phyloP scores from a whole-genome alignment of 345 rosid species.

The Ricinus communis region DNA sequence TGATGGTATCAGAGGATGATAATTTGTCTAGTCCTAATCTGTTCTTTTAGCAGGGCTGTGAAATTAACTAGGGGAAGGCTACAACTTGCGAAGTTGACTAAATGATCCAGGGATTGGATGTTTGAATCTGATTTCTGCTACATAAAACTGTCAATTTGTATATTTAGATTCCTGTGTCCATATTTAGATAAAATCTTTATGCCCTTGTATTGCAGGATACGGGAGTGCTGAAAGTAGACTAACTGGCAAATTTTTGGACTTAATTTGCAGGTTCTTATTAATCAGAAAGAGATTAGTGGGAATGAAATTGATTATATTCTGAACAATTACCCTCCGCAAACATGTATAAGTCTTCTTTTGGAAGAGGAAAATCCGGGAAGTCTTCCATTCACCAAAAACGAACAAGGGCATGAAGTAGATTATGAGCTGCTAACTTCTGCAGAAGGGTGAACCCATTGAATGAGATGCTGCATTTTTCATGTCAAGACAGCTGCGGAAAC shows the following conservation, averaged over 20 bases:
- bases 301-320: conserved; percentile 78
- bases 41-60: too few relatives aligned
- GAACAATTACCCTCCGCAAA: conserved; percentile 71
- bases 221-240: neutral
- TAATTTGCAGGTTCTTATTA: conserved; percentile 64
- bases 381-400: conserved; percentile 48
- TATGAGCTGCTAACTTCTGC: conserved; percentile 41
- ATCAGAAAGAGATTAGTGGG: conserved; percentile 73
- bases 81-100: too few relatives aligned
- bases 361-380: conserved; percentile 78
- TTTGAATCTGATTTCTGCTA: conserved; percentile 4
- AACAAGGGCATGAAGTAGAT: conserved; percentile 38
- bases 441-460: conserved; percentile 22
- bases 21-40: too few relatives aligned
- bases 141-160: neutral
- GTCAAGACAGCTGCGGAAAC: neutral
- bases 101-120: too few relatives aligned
- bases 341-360: conserved; percentile 54
- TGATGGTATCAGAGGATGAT: too few relatives aligned
- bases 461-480: neutral
- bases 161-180: neutral
- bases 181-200: neutral
- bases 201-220: neutral
- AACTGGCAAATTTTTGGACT: neutral
- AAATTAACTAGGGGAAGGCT: too few relatives aligned